Evolutionary conservation across 768 basidiomycete species (phyloP).

Genomic region (Epithele typhae): DNA sequence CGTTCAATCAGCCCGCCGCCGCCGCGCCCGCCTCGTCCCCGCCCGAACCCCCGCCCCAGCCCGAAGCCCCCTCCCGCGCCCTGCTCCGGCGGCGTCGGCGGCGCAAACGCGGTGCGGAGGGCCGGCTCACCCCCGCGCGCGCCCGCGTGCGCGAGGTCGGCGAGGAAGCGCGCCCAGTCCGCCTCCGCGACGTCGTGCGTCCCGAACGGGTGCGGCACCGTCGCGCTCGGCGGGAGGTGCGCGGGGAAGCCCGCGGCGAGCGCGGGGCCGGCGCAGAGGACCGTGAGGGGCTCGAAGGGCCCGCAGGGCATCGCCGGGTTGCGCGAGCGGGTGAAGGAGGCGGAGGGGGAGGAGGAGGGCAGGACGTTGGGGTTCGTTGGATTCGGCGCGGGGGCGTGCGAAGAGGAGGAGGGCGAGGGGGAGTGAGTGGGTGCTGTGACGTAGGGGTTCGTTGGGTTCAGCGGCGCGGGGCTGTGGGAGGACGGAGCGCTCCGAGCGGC

Average conservation of each 20-base stretch:
- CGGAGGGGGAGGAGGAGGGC: not conserved
- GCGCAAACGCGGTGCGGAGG: too few species aligned
- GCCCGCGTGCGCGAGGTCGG: constrained; percentile 9
- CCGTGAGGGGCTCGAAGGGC: constrained; percentile 29
- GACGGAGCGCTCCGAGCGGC: too few species aligned
- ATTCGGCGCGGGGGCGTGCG: not conserved
- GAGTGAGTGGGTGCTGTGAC: not conserved
- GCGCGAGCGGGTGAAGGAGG: not conserved
- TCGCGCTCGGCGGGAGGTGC: constrained; percentile 32
- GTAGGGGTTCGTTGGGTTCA: too few species aligned
- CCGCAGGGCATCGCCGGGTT: constrained; percentile 6
- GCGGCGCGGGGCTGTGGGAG: too few species aligned
- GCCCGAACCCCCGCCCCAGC: too few species aligned
- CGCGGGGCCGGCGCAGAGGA: constrained; percentile 27
- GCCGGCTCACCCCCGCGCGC: not conserved
- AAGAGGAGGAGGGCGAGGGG: not conserved
- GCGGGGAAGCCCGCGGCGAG: constrained; percentile 42
- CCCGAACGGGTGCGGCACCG: constrained; percentile 44
- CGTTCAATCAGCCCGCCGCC: too few species aligned
- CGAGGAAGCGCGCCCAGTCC: constrained; percentile 43
- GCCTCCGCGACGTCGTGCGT: constrained; percentile 44
- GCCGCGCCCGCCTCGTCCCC: too few species aligned
- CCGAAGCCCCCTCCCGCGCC: too few species aligned
- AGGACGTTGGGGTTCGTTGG: not conserved
- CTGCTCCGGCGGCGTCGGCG: too few species aligned